phyloP scores from a whole-genome alignment of 2,329 filamentous ascomycete species.

The Cercospora zeina region DNA sequence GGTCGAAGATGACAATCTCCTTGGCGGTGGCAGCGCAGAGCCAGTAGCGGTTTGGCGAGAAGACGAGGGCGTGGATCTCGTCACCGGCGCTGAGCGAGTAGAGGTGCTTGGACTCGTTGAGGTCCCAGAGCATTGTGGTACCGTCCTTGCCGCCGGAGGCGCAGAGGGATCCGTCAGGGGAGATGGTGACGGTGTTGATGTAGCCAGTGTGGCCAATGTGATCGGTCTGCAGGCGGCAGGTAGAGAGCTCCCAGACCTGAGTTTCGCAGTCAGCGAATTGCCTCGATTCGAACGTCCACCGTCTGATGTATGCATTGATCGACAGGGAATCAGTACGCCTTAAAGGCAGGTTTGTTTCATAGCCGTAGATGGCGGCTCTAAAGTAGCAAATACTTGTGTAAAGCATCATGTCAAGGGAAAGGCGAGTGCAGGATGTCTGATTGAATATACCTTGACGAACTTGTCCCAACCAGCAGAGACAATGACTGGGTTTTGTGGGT shows the following conservation, averaged over 20 bases:
- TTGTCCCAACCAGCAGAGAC: slow-evolving; percentile 99
- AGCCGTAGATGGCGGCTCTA: slow-evolving; percentile 78
- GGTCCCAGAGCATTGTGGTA: slow-evolving; percentile 99
- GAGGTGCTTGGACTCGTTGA: slow-evolving; percentile 99
- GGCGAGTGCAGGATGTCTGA: slow-evolving; percentile 24
- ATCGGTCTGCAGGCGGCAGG: slow-evolving; percentile 99
- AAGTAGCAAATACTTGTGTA: slow-evolving; percentile 99
- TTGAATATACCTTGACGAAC: slow-evolving; percentile 90
- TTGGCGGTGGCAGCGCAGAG: slow-evolving; percentile 95
- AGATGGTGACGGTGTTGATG: slow-evolving; percentile 99
- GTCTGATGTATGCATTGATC: slow-evolving; percentile 3
- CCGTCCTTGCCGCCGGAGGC: slow-evolving; percentile 99
- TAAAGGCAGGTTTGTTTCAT: slow-evolving; percentile 88
- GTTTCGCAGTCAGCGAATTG: slow-evolving; percentile 14
- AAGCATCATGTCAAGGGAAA: slow-evolving; percentile 76
- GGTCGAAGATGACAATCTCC: slow-evolving; percentile 99
- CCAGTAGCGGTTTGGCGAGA: slow-evolving; percentile 99
- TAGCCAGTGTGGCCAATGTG: slow-evolving; percentile 99
- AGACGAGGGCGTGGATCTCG: slow-evolving; percentile 99
- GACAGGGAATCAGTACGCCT: slow-evolving; percentile 69
- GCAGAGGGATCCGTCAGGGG: slow-evolving; percentile 97
- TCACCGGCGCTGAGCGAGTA: slow-evolving; percentile 99
- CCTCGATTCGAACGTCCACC: neutral
- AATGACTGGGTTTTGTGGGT: slow-evolving; percentile 99
- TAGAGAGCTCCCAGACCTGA: slow-evolving; percentile 98